Conservation (phyloP, 2,329 filamentous ascomycete species). For the Metarhizium robertsii region DNA sequence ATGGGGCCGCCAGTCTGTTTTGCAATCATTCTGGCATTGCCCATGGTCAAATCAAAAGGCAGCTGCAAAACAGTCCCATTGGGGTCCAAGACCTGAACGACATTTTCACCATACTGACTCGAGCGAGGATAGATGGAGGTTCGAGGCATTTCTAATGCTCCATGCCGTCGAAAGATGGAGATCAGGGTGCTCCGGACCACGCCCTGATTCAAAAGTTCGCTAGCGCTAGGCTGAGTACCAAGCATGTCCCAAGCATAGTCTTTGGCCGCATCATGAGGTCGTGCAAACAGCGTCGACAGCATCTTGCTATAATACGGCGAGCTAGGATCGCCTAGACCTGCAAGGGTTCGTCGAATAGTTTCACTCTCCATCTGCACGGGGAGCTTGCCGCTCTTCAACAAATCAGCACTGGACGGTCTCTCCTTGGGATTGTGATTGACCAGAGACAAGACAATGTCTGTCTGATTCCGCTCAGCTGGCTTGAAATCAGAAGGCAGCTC, state of each 20-base stretch:
- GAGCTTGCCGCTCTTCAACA: constrained; percentile 77
- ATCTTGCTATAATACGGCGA: constrained; percentile 88
- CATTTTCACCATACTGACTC: constrained; percentile 61
- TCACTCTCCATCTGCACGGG: constrained; percentile 91
- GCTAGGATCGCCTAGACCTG: constrained; percentile 68
- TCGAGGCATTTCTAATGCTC: constrained; percentile 71
- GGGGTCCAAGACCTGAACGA: constrained; percentile 71
- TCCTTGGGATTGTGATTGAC: constrained; percentile 75
- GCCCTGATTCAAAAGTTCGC: constrained; percentile 60
- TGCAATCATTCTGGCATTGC: constrained; percentile 76
- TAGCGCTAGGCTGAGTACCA: constrained; percentile 39
- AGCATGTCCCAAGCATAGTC: constrained; percentile 72
- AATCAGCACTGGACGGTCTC: constrained; percentile 71
- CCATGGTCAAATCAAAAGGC: constrained; percentile 88
- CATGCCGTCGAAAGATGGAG: constrained; percentile 78
- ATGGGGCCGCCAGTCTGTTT: constrained; percentile 52
- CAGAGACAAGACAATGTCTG: constrained; percentile 68
- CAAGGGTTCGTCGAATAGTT: constrained; percentile 73
- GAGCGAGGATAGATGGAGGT: constrained; percentile 76
- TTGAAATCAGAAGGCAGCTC: constrained; percentile 65
- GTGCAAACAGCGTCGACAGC: constrained; percentile 73
- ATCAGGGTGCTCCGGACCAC: constrained; percentile 66
- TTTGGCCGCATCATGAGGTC: constrained; percentile 67
- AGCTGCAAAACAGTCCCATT: constrained; percentile 84
- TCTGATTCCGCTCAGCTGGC: constrained; percentile 60